phyloP scores from a whole-genome alignment of 2,329 filamentous ascomycete species.

The Cadophora sp. region DNA sequence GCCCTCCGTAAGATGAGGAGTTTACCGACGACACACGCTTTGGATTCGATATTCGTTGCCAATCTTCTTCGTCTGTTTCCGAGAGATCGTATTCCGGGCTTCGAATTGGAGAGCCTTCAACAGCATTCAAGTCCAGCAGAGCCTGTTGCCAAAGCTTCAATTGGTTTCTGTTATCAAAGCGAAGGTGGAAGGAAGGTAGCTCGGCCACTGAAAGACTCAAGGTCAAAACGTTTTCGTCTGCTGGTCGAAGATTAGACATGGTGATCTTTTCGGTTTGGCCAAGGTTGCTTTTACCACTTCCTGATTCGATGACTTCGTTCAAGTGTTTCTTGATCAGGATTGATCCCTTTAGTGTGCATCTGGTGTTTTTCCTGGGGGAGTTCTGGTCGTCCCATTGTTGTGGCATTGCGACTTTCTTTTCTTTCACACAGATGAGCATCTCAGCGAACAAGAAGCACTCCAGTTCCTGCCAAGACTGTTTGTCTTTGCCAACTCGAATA shows the following conservation, averaged over 20 bases:
- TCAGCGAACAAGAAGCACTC: constrained; percentile 97
- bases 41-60: constrained; percentile 65
- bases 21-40: constrained; percentile 83
- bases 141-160: constrained; percentile 91
- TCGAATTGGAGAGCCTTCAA: constrained; percentile 68
- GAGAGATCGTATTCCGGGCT: constrained; percentile 84
- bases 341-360: constrained; percentile 93
- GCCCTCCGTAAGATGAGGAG: constrained; percentile 81
- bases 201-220: constrained; percentile 90
- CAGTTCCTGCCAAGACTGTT: constrained; percentile 94
- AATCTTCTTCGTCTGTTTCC: constrained; percentile 88
- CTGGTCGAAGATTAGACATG: constrained; percentile 45
- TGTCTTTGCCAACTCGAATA: constrained; percentile 93
- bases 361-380: constrained; percentile 67
- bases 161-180: constrained; percentile 83
- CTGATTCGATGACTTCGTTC: constrained; percentile 81
- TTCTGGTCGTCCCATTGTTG: constrained; percentile 72
- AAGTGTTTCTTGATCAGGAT: constrained; percentile 98
- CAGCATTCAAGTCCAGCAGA: constrained; percentile 79
- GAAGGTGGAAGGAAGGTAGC: constrained; percentile 91
- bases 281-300: constrained; percentile 51
- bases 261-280: constrained; percentile 44
- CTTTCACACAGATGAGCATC: constrained; percentile 99
- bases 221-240: constrained; percentile 85
- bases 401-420: constrained; percentile 74